Percentiles rank a stretch among this genome's conserved stretches.
These are phyloP conservation scores for Aspergillus biplanus DNA, from an alignment of 495 filamentous ascomycete genomes.

Conservation along the genomic window DNA sequence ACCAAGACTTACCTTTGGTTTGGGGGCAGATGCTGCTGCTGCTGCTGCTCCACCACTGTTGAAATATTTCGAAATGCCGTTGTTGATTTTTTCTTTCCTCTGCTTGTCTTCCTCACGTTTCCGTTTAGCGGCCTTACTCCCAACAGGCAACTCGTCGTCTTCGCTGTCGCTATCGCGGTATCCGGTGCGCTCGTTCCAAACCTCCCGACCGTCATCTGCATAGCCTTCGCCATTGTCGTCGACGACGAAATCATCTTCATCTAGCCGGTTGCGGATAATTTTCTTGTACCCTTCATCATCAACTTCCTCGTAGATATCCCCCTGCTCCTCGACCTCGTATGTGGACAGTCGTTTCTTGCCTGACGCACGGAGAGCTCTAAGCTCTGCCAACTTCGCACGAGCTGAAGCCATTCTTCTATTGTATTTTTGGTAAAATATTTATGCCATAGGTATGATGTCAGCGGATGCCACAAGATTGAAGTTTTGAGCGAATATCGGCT, in stretches of 20 bases:
- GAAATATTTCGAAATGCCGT: constrained; percentile 93
- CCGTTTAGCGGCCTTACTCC: constrained; percentile 77
- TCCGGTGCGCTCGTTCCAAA: constrained; percentile 75
- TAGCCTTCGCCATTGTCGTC: constrained; percentile 94
- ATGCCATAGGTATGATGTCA: constrained; percentile 9
- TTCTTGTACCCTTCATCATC: constrained; percentile 98
- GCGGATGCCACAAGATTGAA: neutral
- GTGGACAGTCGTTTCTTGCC: constrained; percentile 87
- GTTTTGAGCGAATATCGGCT: neutral
- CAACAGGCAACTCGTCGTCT: constrained; percentile 66
- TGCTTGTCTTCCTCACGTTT: constrained; percentile 90
- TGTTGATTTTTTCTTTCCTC: constrained; percentile 82
- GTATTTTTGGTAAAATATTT: constrained; percentile 1
- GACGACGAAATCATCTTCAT: constrained; percentile 96
- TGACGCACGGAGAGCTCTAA: constrained; percentile 79
- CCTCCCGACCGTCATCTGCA: constrained; percentile 94
- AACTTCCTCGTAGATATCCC: constrained; percentile 90
- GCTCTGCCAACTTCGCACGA: constrained; percentile 68
- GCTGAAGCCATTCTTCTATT: constrained; percentile 39
- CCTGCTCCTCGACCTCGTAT: constrained; percentile 87
- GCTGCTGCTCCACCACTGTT: constrained; percentile 65
- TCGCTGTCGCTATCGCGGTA: constrained; percentile 71
- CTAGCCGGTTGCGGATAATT: constrained; percentile 83
- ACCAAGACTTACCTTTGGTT: constrained; percentile 68
- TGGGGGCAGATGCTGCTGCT: constrained; percentile 60